phyloP scores from a whole-genome alignment of 768 basidiomycete genomes.

The Rhodosporidiobolus sp. region DNA sequence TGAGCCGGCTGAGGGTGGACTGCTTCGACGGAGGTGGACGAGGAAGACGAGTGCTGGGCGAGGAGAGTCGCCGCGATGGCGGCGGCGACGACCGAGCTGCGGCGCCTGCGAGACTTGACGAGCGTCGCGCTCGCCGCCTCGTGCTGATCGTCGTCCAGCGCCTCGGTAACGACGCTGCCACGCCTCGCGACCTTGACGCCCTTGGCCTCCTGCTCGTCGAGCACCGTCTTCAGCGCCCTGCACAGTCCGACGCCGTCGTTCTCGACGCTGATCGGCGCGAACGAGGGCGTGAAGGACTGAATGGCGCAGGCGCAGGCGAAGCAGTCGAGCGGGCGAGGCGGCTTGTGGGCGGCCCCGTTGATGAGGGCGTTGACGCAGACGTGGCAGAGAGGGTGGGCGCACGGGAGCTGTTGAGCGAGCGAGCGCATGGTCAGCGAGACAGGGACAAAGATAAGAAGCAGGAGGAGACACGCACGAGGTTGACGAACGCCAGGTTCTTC shows the following conservation, averaged over 20 bases:
- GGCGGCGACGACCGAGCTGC: constrained; percentile 26
- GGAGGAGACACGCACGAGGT: constrained; percentile 12
- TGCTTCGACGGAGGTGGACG: neutral
- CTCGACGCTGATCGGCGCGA: neutral
- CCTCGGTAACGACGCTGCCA: too few relatives aligned
- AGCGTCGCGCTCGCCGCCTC: neutral
- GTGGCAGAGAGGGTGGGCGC: constrained; percentile 30
- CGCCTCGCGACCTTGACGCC: too few relatives aligned
- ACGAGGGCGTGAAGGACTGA: neutral
- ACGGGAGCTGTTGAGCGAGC: neutral
- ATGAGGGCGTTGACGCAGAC: constrained; percentile 35
- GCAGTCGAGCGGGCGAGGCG: constrained; percentile 33
- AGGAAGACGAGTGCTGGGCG: neutral
- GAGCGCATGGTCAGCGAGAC: neutral
- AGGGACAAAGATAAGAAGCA: neutral
- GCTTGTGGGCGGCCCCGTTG: constrained; percentile 38
- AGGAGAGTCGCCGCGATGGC: constrained; percentile 14
- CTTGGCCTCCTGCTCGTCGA: neutral
- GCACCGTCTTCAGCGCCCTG: neutral
- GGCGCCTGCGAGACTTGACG: neutral
- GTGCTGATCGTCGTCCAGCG: neutral
- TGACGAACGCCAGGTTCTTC: constrained; percentile 20
- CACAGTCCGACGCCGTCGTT: constrained; percentile 16
- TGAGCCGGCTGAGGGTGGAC: too few relatives aligned
- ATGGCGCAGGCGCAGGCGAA: constrained; percentile 20